Base-by-base conservation (phyloP, 1,139 yeast genomes). In the Hemisphaericaspora xylanilytica region DNA sequence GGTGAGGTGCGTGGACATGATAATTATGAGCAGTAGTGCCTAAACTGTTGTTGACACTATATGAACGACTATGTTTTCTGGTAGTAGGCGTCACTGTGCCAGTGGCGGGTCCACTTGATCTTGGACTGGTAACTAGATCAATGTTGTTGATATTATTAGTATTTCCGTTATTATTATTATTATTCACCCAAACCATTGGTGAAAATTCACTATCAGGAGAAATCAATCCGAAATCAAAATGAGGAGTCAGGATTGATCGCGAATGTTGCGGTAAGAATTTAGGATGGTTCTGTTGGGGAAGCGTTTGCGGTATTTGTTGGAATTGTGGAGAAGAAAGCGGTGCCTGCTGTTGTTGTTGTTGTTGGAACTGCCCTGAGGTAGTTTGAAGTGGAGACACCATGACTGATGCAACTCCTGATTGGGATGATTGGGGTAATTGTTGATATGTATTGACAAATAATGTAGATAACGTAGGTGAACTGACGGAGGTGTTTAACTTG, bases 401-500 rank as follows among this genome's bases (percentile, higher is more conserved):
- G 39, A 53, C 37, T 42, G 56, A 32, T 6, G 7, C 20, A 14
- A 15, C 10, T 4, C 37, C 51, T 21, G 33, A 48, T 35, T 36
- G 48, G 25, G 26, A 10, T 22, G 26, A 4, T 22, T 38, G 51
- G 13, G 30, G 43, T 12, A 20, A 38, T 15, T 29, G 42, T 27
- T 32, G 47, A 44, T 39, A 39, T 8, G 34, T 18, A 15, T 29
- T 29, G 4, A 45, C 45, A 43, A 50, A 32, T 33, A 46, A 26
- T 5, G 48, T 39, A 3, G 49, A 35, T 21, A 47, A 46, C 21
- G 44, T 46, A 4, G 52, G 52, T 4, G 52, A 47, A 16, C 49
- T 47, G 36, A 45, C 45, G 12, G 52, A 44, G 16, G 47, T 47
- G 10, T 49, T 41, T 17, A 46, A 38, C 32, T 39, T 46, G 15